These are phyloP conservation scores for Botryobasidium botryosum DNA, from an alignment of 768 basidiomycete species.

Conservation along the genomic window DNA sequence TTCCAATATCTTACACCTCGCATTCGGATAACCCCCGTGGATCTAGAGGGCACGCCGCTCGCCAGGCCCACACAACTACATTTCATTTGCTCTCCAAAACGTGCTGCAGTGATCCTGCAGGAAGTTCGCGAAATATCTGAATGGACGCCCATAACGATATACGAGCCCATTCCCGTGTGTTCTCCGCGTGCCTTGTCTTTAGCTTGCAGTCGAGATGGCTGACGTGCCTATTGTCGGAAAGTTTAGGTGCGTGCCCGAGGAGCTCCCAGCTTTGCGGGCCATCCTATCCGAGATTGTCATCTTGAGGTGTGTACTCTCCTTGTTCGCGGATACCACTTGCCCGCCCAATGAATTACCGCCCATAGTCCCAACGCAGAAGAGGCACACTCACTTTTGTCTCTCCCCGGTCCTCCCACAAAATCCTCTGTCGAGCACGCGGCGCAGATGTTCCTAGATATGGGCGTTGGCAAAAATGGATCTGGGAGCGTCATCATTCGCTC, in stretches of 20 bases:
- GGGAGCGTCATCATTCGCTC: constrained; percentile 62
- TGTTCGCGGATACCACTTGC: not conserved
- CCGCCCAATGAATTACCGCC: not conserved
- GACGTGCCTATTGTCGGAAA: not conserved
- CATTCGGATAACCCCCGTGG: constrained; percentile 50
- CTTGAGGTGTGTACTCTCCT: constrained; percentile 35
- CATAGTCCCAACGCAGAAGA: constrained; percentile 76
- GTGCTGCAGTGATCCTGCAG: constrained; percentile 47
- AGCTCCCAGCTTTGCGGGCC: constrained; percentile 46
- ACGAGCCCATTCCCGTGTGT: constrained; percentile 75
- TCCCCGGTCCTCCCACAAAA: constrained; percentile 32
- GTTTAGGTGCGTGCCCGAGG: constrained; percentile 55
- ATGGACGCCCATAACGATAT: constrained; percentile 57
- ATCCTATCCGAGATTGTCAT: constrained; percentile 45
- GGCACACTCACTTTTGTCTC: constrained; percentile 47
- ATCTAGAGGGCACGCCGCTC: constrained; percentile 38
- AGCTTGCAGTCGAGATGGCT: no score
- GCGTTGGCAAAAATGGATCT: constrained; percentile 33
- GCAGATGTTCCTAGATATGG: constrained; percentile 38
- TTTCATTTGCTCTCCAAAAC: constrained; percentile 68
- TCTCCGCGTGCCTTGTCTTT: constrained; percentile 1
- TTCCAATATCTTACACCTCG: constrained; percentile 66
- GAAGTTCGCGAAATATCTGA: constrained; percentile 35
- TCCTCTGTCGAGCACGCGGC: constrained; percentile 51
- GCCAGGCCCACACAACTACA: constrained; percentile 41